Conservation (phyloP, 768 basidiomycete genomes). For the Xerocomellus intermedius region DNA sequence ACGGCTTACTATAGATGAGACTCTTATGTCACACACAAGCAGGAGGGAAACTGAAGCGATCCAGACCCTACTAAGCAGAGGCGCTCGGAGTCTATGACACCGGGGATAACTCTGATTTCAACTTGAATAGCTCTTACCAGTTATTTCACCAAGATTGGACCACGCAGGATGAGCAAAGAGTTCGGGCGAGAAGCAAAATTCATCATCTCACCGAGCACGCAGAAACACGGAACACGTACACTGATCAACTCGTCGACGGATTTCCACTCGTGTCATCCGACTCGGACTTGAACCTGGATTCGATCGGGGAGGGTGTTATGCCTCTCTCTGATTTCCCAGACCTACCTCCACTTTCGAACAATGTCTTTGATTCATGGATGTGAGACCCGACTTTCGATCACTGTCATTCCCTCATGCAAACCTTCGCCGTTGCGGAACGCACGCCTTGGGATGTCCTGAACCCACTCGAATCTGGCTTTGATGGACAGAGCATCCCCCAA, state of each 20-base stretch:
- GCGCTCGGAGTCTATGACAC: background rate
- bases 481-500: background rate
- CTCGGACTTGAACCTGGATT: background rate
- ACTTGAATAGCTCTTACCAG: background rate
- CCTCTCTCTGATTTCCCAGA: background rate
- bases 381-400: background rate
- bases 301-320: background rate
- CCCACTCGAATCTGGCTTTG: background rate
- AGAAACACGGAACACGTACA: background rate
- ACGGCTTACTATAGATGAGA: background rate
- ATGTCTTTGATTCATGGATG: background rate
- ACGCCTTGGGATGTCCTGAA: background rate
- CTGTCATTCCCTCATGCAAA: background rate
- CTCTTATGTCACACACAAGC: background rate
- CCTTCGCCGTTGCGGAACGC: too few species aligned
- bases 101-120: background rate
- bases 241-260: background rate
- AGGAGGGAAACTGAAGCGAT: background rate
- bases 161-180: background rate
- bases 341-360: too few species aligned
- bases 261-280: too few species aligned
- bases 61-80: background rate
- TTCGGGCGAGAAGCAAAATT: background rate
- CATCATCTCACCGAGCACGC: background rate
- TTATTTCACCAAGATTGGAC: background rate